A percentile compares a stretch with the other conserved stretches of the same genome.
Conservation (phyloP, 2,329 filamentous ascomycete species). For the Neonectria punicea region DNA sequence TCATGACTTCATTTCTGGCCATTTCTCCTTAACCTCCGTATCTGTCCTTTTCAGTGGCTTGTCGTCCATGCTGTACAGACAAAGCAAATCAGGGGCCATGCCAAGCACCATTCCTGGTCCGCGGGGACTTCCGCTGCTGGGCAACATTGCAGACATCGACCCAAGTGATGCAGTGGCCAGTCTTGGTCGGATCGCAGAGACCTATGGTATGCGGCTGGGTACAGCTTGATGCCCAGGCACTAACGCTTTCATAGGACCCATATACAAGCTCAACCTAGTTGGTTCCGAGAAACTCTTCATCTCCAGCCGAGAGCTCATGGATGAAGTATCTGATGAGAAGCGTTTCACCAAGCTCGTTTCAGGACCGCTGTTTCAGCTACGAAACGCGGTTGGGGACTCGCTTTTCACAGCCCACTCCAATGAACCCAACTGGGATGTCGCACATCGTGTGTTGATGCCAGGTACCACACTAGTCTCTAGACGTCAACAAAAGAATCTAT, state of each 20-base stretch:
- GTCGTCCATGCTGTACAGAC: not conserved
- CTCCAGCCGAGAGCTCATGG: constrained; percentile 45
- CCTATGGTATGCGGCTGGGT: not conserved
- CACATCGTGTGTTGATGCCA: constrained; percentile 70
- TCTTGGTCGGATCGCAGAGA: constrained; percentile 13
- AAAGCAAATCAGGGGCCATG: constrained; percentile 3
- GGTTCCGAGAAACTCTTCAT: constrained; percentile 20
- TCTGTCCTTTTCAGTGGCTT: not conserved
- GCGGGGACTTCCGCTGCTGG: constrained; percentile 11
- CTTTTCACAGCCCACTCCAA: constrained; percentile 64
- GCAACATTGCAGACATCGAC: constrained; percentile 22
- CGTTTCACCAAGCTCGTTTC: constrained; percentile 65
- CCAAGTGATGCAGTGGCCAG: constrained; percentile 16
- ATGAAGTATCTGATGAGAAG: constrained; percentile 69
- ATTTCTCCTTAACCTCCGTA: not conserved
- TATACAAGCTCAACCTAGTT: constrained; percentile 20
- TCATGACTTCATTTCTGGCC: not conserved
- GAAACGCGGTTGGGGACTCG: constrained; percentile 65
- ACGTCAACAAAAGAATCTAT: too few relatives aligned
- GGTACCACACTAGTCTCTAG: too few relatives aligned
- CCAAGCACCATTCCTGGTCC: constrained; percentile 14
- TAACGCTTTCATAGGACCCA: constrained; percentile 3
- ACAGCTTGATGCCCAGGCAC: not conserved
- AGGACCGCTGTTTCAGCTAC: constrained; percentile 49
- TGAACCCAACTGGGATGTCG: constrained; percentile 63